Conservation (phyloP, 1,284 basidiomycete species). For the Moniliella sp. region DNA sequence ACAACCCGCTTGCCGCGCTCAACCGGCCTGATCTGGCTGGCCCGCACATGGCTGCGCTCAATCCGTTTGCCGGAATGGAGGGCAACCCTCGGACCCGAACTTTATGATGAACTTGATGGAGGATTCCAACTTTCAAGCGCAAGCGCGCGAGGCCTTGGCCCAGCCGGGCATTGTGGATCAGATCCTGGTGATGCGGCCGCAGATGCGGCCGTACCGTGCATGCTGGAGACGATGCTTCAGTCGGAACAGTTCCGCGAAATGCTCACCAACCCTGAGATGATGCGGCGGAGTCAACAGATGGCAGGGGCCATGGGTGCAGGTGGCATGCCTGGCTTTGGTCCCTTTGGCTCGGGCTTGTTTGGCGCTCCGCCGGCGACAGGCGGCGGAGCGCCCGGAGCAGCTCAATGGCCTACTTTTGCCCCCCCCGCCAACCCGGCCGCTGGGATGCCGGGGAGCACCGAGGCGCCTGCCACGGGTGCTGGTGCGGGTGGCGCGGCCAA, state of each 20-base stretch:
- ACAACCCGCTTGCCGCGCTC: slow-evolving; percentile 24
- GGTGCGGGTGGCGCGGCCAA: no score
- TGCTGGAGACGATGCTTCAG: slow-evolving; percentile 22
- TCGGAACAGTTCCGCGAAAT: slow-evolving; percentile 24
- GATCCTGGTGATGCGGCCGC: no score
- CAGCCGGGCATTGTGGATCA: slow-evolving; percentile 29
- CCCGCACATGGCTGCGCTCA: slow-evolving; percentile 26
- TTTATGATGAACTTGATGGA: slow-evolving; percentile 28
- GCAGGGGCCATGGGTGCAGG: slow-evolving; percentile 15
- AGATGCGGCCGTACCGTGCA: no score
- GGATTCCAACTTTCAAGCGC: slow-evolving; percentile 20
- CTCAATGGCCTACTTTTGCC: no score
- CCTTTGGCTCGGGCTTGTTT: not conserved
- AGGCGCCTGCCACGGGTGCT: no score
- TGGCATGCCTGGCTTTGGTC: slow-evolving; percentile 1
- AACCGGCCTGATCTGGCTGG: slow-evolving; percentile 28
- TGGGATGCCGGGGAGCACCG: no score
- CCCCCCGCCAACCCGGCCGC: no score
- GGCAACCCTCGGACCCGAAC: slow-evolving; percentile 29
- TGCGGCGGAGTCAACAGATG: slow-evolving; percentile 23
- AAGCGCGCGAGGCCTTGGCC: slow-evolving; percentile 24
- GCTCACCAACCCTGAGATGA: slow-evolving; percentile 25
- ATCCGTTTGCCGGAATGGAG: slow-evolving; percentile 4
- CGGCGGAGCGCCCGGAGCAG: no score
- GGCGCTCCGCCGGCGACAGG: no score